Base-by-base conservation (phyloP, 2,329 filamentous ascomycete species). In the Aspergillus puulaauensis region DNA sequence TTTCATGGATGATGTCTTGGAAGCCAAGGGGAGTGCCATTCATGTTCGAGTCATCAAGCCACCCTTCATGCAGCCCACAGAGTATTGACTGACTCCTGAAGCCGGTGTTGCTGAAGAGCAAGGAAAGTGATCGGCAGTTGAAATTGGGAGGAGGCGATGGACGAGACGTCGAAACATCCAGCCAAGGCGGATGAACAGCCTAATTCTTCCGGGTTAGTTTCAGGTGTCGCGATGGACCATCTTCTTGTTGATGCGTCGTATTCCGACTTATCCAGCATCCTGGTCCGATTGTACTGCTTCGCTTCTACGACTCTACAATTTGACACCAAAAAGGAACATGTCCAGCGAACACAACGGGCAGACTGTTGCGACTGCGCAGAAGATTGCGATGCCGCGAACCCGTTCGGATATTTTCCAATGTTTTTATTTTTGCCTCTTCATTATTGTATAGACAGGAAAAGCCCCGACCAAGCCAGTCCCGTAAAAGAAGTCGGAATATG, bases 381-480 rank as follows among this genome's bases (percentile, higher is more conserved):
- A 37, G 12, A 37, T 37, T 37, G 35, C 35, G 35, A 37, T 6
- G 12, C 35, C 8, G 35, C 37, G 17, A 19, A 4, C 41, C n/a
- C n/a, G 14, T 23, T 15, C 27, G 50, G 37, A 39, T 43, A 66
- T 61, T 73, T 72, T 73, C 69, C 72, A 73, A 70, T 73, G 68
- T 73, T 73, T 74, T 73, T 73, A 56, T 59, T 58, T 56, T 72
- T 69, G 56, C 27, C 35, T 54, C 51, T 54, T 50, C 57, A 68
- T 74, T 72, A 64, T 64, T 62, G 60, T 70, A 66, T 73, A 69
- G 60, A 66, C 64, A 64, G 63, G 67, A 66, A 45, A 40, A 35
- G 68, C 70, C 61, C 68, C 68, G 69, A 68, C 67, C 65, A 70
- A 69, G 65, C 64, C 47, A 46, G 53, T 45, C 35, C 66, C 39